A percentile compares a stretch with the other conserved stretches of the same genome.
phyloP scores from a whole-genome alignment of 139 green algal genomes.

The Pseudopediastrum boryanum region DNA sequence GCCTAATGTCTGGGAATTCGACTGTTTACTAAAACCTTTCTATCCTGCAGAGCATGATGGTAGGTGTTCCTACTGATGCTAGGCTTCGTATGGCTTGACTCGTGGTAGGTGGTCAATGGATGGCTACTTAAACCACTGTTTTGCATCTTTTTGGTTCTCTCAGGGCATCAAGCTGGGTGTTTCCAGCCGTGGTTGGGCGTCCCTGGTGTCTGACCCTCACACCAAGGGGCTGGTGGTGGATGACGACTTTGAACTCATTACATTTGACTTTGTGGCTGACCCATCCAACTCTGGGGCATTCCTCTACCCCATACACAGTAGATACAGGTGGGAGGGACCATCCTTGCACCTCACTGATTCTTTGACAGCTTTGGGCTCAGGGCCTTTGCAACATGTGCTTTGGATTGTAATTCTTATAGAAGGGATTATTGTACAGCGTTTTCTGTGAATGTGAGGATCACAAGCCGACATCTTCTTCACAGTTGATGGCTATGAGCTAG shows the following conservation, averaged over 20 bases:
- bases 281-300: constrained; percentile 58
- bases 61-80: no score
- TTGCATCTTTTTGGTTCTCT: no score
- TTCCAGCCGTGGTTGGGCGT: constrained; percentile 68
- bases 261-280: constrained; percentile 79
- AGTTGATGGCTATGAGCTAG: not conserved
- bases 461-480: not conserved
- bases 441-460: not conserved
- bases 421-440: not conserved
- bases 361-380: no score
- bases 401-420: no score
- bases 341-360: not conserved
- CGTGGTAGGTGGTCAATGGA: no score
- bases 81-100: no score
- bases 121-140: no score
- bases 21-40: no score
- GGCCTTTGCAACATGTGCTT: no score
- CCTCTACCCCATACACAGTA: constrained; percentile 45
- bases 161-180: constrained; percentile 71
- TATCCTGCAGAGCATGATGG: no score
- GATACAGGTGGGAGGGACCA: constrained; percentile 30
- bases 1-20: no score
- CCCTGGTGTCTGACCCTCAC: constrained; percentile 45
- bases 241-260: constrained; percentile 75
- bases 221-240: constrained; percentile 56